phyloP scores from a whole-genome alignment of 768 basidiomycete genomes.

The Boletus pseudo-olivaceus region DNA sequence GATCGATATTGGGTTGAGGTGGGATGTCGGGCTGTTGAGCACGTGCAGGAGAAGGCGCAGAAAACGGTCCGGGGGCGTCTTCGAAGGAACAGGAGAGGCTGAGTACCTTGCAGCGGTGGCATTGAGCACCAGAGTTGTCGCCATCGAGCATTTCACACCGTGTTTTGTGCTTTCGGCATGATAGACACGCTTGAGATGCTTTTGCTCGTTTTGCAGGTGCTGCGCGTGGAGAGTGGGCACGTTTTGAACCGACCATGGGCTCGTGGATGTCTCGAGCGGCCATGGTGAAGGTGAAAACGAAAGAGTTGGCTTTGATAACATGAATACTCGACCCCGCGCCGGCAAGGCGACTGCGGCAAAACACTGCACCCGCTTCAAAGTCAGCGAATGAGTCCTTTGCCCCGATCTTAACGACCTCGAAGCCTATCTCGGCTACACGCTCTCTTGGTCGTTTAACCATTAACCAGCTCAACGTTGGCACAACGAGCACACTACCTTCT shows the following conservation, averaged over 20 bases:
- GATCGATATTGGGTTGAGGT: constrained; percentile 19
- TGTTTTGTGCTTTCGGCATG: constrained; percentile 47
- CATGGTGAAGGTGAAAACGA: constrained; percentile 14
- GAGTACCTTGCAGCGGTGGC: constrained; percentile 51
- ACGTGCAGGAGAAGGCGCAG: constrained; percentile 15
- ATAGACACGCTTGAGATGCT: constrained; percentile 42
- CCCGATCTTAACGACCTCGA: not conserved
- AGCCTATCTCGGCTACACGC: not conserved
- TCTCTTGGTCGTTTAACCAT: not conserved
- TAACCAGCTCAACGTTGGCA: not conserved
- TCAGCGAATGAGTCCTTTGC: constrained; percentile 14
- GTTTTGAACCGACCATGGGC: constrained; percentile 26
- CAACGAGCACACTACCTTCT: not conserved
- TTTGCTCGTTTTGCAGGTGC: constrained; percentile 38
- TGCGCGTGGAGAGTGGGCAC: constrained; percentile 30
- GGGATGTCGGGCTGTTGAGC: constrained; percentile 19
- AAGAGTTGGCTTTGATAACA: not conserved
- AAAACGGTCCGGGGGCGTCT: constrained; percentile 21
- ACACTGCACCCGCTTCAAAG: constrained; percentile 23
- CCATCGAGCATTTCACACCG: constrained; percentile 49
- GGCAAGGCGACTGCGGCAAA: constrained; percentile 8
- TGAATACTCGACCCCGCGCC: constrained; percentile 8
- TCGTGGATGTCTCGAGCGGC: constrained; percentile 17
- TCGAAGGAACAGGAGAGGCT: constrained; percentile 46
- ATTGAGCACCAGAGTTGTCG: constrained; percentile 35